Percentiles rank a stretch among this genome's conserved stretches.
Conservation (phyloP, 1,139 yeast genomes). For the Geotrichum klebahnii region DNA sequence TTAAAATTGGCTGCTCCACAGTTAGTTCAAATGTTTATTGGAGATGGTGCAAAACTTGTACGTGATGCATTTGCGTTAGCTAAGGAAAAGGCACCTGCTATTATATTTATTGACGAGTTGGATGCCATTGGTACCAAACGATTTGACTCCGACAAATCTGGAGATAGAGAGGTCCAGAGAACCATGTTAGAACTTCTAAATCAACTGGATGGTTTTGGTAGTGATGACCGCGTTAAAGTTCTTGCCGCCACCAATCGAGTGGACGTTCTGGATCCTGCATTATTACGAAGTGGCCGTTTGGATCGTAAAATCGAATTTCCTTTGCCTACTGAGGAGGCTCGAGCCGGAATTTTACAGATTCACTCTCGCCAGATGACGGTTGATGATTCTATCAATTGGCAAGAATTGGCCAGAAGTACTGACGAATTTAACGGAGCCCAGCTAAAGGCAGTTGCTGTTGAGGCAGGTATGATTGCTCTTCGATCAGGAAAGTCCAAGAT, state of each 20-base stretch:
- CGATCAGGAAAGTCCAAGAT: conserved; percentile 99
- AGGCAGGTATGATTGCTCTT: conserved; percentile 91
- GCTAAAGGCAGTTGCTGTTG: conserved; percentile 96
- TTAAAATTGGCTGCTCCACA: conserved; percentile 95
- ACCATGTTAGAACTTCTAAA: conserved; percentile 96
- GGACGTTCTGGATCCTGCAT: conserved; percentile 93
- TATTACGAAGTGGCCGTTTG: conserved; percentile 97
- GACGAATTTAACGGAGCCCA: conserved; percentile 98
- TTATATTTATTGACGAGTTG: conserved; percentile 96
- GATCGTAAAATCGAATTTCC: conserved; percentile 96
- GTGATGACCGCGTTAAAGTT: conserved; percentile 95
- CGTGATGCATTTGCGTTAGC: conserved; percentile 96
- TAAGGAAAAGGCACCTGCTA: conserved; percentile 94
- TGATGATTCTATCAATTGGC: conserved; percentile 80
- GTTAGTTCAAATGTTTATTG: conserved; percentile 91
- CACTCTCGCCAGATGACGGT: conserved; percentile 95
- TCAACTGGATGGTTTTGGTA: conserved; percentile 97
- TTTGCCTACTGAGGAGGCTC: conserved; percentile 88
- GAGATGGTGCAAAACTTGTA: conserved; percentile 95
- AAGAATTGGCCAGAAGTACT: conserved; percentile 83
- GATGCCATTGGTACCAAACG: conserved; percentile 98
- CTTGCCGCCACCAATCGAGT: conserved; percentile 98
- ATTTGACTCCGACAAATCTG: conserved; percentile 93
- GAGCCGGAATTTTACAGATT: conserved; percentile 86
- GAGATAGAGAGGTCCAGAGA: conserved; percentile 96